These are phyloP conservation scores for Eutrema yunnanense DNA, from an alignment of 345 rosid genomes.

Conservation along the genomic window DNA sequence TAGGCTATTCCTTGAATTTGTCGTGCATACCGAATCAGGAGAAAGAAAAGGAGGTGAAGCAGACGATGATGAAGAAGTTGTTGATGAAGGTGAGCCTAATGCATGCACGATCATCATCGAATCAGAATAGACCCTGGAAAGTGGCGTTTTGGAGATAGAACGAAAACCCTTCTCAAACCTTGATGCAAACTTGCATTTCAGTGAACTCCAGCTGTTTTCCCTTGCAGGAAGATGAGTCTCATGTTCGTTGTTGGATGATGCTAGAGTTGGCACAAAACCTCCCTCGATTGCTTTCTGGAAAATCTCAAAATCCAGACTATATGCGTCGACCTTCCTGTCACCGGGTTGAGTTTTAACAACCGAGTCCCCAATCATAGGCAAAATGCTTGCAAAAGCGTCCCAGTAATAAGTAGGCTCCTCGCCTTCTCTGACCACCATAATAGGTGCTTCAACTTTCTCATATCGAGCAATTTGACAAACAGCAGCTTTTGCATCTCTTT, in stretches of 20 bases:
- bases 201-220: slow-evolving; percentile 91
- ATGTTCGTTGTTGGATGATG: slow-evolving; percentile 71
- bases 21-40: slow-evolving; percentile 56
- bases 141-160: slow-evolving; percentile 61
- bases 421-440: slow-evolving; percentile 70
- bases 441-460: slow-evolving; percentile 78
- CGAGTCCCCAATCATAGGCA: slow-evolving; percentile 54
- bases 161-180: slow-evolving; percentile 40
- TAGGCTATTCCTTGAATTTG: slow-evolving; percentile 58
- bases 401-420: slow-evolving; percentile 83
- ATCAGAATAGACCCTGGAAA: slow-evolving; percentile 87
- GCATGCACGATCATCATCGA: slow-evolving; percentile 81
- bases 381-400: slow-evolving; percentile 71
- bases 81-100: slow-evolving; percentile 51
- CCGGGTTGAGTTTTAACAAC: slow-evolving; percentile 45
- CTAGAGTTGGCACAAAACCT: slow-evolving; percentile 89
- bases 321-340: slow-evolving; percentile 62
- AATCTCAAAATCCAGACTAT: slow-evolving; percentile 89
- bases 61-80: slow-evolving; percentile 44
- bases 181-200: slow-evolving; percentile 81
- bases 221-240: slow-evolving; percentile 92
- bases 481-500: slow-evolving; percentile 94
- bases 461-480: slow-evolving; percentile 93
- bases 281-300: slow-evolving; percentile 77
- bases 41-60: slow-evolving; percentile 74